Conservation (phyloP, 179 eudicot genomes). For the Beta macrorhiza region DNA sequence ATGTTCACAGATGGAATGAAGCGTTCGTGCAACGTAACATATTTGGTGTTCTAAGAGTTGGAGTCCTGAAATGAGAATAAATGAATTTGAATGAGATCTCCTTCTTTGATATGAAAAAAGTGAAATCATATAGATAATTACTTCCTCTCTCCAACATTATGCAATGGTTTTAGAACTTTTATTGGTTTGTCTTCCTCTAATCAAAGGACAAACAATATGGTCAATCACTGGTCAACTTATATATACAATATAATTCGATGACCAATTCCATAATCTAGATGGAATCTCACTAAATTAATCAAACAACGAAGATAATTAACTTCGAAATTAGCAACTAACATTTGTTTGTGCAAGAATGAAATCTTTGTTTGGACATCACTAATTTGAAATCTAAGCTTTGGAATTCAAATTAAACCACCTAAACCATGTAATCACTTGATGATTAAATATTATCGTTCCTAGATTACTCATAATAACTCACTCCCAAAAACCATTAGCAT, state of each 20-base stretch:
- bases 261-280: not conserved
- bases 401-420: conserved; percentile 2
- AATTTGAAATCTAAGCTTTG: not conserved
- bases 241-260: not conserved
- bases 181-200: not conserved
- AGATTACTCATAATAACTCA: not conserved
- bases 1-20: no score
- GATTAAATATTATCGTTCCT: not conserved
- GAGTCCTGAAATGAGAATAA: no score
- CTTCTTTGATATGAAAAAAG: no score
- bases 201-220: not conserved
- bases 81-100: no score
- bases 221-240: not conserved
- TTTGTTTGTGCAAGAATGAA: not conserved
- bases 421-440: not conserved
- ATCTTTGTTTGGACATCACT: conserved; percentile 11
- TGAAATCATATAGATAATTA: no score
- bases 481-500: not conserved
- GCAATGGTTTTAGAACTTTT: no score
- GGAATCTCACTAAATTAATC: not conserved
- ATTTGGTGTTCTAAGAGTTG: no score
- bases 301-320: not conserved
- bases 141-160: no score
- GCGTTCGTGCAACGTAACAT: no score
- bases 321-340: not conserved